Percentiles rank a stretch among this genome's conserved stretches.
Evolutionary conservation across 768 basidiomycete genomes (phyloP).

Genomic region (Austroboletus eburneus): DNA sequence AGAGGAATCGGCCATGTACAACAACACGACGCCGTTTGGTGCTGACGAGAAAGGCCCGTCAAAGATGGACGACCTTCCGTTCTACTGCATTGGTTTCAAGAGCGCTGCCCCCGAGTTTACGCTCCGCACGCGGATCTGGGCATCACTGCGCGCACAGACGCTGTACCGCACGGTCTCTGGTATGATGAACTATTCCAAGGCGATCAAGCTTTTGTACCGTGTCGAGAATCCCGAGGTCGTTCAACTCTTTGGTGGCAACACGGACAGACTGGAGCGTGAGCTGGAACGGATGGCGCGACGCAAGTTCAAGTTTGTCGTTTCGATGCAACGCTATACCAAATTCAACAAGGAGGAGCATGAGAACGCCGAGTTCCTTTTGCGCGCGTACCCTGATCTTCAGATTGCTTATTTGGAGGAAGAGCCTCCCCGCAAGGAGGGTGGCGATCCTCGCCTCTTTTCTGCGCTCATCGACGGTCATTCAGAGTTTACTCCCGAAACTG

Average conservation of each 20-base stretch:
- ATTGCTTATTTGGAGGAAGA: conserved; percentile 99
- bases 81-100: conserved; percentile 99
- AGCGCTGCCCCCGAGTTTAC: conserved; percentile 98
- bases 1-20: conserved; percentile 87
- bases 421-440: conserved; percentile 87
- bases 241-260: conserved; percentile 95
- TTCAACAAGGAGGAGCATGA: conserved; percentile 99
- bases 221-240: conserved; percentile 99
- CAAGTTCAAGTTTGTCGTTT: conserved; percentile 99
- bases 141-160: conserved; percentile 96
- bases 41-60: conserved; percentile 80
- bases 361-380: conserved; percentile 95
- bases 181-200: conserved; percentile 99
- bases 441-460: conserved; percentile 93
- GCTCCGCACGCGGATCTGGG: conserved; percentile 98
- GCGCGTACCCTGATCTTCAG: conserved; percentile 97
- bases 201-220: conserved; percentile 98
- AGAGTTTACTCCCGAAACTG: conserved; percentile 87
- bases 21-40: conserved; percentile 67
- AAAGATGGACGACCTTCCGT: conserved; percentile 90
- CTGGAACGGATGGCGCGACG: conserved; percentile 96
- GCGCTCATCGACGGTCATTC: conserved; percentile 97
- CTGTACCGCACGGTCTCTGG: conserved; percentile 98
- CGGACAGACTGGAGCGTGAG: conserved; percentile 93
- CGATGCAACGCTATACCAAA: conserved; percentile 99